Evolutionary conservation across 73 alveolate species (phyloP), one percentile per base, ranked within the genome.

Genomic region (Symbiodinium pilosum): DNA sequence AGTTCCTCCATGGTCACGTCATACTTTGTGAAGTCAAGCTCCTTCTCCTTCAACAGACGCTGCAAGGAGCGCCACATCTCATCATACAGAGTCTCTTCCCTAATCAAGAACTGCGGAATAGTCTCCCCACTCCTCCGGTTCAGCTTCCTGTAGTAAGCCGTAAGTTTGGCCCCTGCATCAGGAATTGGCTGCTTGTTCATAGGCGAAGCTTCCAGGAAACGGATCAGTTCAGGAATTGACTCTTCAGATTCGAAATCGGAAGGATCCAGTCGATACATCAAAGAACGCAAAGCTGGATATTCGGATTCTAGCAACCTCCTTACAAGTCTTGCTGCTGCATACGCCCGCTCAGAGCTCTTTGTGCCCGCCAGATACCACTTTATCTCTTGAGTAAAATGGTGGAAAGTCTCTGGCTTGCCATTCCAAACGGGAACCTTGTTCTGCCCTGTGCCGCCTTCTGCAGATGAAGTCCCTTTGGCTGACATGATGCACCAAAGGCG

Each of bases 151-250:
- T 87, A 51, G 34, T 87, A 87, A 6, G 42, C 43, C 36, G 43
- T 5, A 28, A 87, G 64, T 43, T 87, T 87, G 8, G 94, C 84
- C 0, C 94, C 94, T 39, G 94, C 94, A 24, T 87, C 94, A 0
- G 94, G 94, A 26, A 87, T 87, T 1, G 94, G 94, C 43, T 87
- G 94, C 18, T 40, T 54, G 85, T 87, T 87, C 68, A 87, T 87
- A 7, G 94, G 94, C 1, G 42, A 14, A 0, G 42, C 41, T 30
- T 87, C 94, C 84, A 87, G 64, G 42, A 87, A 87, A 0, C 2
- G 32, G 40, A 87, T 38, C 16, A 87, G 30, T 14, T 24, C 21
- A 8, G 28, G 32, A 3, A 34, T 38, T 14, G 84, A 83, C 0
- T 2, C 43, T 38, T 87, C 94, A 56, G 32, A 54, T 4, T 18